Percentiles rank a stretch among this genome's conserved stretches.
phyloP scores from a whole-genome alignment of 1,284 basidiomycete genomes.

The Phenoliferia sp. region DNA sequence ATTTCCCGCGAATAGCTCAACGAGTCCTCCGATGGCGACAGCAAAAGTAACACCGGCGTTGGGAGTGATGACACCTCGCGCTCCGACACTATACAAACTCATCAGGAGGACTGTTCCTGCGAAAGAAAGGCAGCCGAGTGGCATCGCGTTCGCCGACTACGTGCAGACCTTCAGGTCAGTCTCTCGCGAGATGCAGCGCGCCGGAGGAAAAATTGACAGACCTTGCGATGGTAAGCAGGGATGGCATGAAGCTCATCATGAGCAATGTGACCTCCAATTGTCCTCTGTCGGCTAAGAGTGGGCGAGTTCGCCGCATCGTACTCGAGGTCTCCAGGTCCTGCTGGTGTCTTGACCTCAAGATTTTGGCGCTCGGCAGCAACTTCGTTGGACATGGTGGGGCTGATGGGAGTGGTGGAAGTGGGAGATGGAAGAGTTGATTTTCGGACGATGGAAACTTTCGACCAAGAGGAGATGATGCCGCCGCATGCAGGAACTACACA shows the following conservation, averaged over 20 bases:
- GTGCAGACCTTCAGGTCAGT: neutral
- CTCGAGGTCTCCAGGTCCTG: too few relatives aligned
- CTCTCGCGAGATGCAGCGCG: neutral
- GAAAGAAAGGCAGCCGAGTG: neutral
- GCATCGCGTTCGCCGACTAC: neutral
- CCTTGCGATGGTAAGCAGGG: neutral
- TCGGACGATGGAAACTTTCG: too few relatives aligned
- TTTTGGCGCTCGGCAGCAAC: too few relatives aligned
- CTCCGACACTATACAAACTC: neutral
- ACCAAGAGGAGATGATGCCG: too few relatives aligned
- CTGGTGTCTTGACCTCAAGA: too few relatives aligned
- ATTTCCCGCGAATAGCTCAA: neutral
- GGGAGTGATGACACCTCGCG: neutral
- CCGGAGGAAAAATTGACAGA: neutral
- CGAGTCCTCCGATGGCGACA: neutral
- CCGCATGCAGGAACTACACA: too few relatives aligned
- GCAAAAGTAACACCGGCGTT: neutral
- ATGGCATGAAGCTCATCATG: neutral
- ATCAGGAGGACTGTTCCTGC: neutral
- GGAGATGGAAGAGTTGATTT: too few relatives aligned
- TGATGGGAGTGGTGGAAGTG: too few relatives aligned
- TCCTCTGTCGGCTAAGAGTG: neutral
- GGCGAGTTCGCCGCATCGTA: too few relatives aligned
- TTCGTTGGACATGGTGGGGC: too few relatives aligned
- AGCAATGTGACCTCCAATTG: neutral